Evolutionary conservation across 805 yeast genomes (phyloP), one percentile per base, ranked within the genome.

Genomic region (Ogataea kodamae): DNA sequence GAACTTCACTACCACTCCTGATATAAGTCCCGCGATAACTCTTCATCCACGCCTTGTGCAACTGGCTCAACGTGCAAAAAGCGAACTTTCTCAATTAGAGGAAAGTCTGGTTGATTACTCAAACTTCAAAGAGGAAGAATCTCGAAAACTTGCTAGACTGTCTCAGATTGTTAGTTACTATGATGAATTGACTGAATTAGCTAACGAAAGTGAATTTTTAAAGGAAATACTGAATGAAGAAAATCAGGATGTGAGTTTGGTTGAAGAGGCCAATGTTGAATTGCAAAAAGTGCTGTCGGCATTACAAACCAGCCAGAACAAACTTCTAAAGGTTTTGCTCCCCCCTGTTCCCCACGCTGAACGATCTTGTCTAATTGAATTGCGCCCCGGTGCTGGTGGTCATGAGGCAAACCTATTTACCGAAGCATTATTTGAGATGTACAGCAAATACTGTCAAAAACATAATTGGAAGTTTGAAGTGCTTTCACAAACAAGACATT

Each of bases 381-480:
- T 92, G 9, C 69, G 97, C 37, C 97, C 97, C 0, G 98, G 98
- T 6, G 87, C 90, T 2, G 98, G 98, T 10, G 98, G 98, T 3
- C 74, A 79, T 5, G 98, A 92, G 54, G 96, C 98, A 0, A 78
- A 80, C 54, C 72, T 92, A 9, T 92, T 92, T 58, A 76, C 97
- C 0, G 73, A 72, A 23, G 92, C 92, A 52, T 61, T 92, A 37
- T 59, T 87, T 40, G 70, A 72, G 38, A 87, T 92, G 97, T 92
- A 92, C 57, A 61, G 70, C 17, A 78, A 74, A 37, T 88, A 76
- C 53, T 84, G 90, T 22, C 71, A 72, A 36, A 47, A 61, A 25
- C 72, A 76, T 48, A 61, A 67, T 27, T 92, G 97, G 97, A 70
- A 71, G 30, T 68, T 62, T 48, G 72, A 73, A 27, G 45, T 88